These are phyloP conservation scores for Trichophyton simii DNA, from an alignment of 2,329 filamentous ascomycete genomes.

Conservation along the genomic window DNA sequence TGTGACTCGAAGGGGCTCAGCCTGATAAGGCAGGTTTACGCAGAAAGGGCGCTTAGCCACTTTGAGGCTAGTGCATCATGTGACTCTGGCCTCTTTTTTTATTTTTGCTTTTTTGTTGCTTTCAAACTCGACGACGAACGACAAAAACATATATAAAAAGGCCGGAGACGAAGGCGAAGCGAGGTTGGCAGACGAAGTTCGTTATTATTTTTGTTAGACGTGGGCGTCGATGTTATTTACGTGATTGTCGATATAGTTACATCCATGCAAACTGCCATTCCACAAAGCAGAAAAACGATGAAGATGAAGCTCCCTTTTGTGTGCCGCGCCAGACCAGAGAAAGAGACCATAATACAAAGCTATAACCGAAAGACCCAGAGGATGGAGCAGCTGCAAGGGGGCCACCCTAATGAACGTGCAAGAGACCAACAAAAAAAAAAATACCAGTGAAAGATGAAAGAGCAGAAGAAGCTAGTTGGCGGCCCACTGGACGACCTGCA, in stretches of 20 bases:
- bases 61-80: background rate
- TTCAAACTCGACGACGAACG: background rate
- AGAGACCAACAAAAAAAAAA: background rate
- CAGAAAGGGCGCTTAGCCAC: background rate
- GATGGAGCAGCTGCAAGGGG: background rate
- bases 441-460: background rate
- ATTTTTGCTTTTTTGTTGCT: background rate
- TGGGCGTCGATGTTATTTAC: too few species aligned
- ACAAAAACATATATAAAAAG: background rate
- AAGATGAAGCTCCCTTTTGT: background rate
- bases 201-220: too few species aligned
- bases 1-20: background rate
- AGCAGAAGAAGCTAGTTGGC: conserved; percentile 7
- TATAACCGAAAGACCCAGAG: background rate
- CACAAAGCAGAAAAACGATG: too few species aligned
- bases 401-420: background rate
- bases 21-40: background rate
- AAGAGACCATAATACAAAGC: background rate
- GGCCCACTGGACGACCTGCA: conserved; percentile 90
- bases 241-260: too few species aligned
- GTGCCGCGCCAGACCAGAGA: background rate
- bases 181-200: too few species aligned
- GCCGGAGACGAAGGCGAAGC: background rate
- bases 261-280: too few species aligned
- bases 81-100: background rate